A percentile compares a stretch with the other conserved stretches of the same genome.
phyloP scores from a whole-genome alignment of 305 asterid species.

The Fraxinus paxiana region DNA sequence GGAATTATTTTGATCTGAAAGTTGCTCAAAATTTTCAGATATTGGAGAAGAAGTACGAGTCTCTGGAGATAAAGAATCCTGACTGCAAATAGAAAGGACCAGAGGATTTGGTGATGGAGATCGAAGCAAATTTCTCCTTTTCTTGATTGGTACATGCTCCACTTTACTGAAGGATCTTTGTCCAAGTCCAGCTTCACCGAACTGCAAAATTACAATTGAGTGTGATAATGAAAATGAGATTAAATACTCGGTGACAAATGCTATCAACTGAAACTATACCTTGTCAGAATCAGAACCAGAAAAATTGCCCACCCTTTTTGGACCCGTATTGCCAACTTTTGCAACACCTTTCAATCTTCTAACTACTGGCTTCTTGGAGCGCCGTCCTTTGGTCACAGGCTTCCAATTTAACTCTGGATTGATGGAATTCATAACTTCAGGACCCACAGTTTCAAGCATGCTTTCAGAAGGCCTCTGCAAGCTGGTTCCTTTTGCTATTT shows the following conservation, averaged over 20 bases:
- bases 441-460: constrained; percentile 52
- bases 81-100: constrained; percentile 24
- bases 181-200: constrained; percentile 37
- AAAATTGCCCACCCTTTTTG: constrained; percentile 70
- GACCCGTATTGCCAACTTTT: constrained; percentile 44
- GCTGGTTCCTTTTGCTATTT: constrained; percentile 25
- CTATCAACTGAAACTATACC: constrained; percentile 31
- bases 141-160: constrained; percentile 59
- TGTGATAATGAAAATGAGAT: neutral
- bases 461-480: constrained; percentile 28
- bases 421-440: constrained; percentile 48
- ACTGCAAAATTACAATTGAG: constrained; percentile 33
- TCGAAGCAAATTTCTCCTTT: constrained; percentile 51
- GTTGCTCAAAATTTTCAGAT: constrained; percentile 36
- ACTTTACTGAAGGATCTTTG: constrained; percentile 39
- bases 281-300: constrained; percentile 72
- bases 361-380: constrained; percentile 55
- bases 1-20: constrained; percentile 35
- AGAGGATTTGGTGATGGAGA: constrained; percentile 40
- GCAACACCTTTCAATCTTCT: constrained; percentile 45
- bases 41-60: constrained; percentile 38
- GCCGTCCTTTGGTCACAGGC: constrained; percentile 63
- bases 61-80: constrained; percentile 35
- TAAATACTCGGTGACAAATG: neutral
- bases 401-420: constrained; percentile 65